Evolutionary conservation across 306 rosid genomes (phyloP), one percentile per base, ranked within the genome.

Genomic region (Biancaea sappan): DNA sequence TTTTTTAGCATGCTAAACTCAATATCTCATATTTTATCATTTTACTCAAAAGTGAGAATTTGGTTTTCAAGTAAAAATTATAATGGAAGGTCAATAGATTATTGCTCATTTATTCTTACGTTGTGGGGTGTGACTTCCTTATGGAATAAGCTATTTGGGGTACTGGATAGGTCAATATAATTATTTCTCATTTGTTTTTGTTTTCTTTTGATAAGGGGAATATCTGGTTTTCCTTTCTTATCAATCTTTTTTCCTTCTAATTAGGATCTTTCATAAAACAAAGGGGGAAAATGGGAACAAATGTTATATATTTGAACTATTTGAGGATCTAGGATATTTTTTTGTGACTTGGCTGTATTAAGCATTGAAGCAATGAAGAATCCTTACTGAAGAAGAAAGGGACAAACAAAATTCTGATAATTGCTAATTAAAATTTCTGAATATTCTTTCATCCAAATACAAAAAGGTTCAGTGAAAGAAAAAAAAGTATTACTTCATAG

Each of bases 391-490:
- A 60, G 60, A 37, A 44, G 35, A 61, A 69, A 11, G 32, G 56
- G 63, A 65, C 24, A 48, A 16, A 15, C 32, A 65, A 48, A 16
- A 40, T n/a, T 69, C 56, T 46, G 71, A 64, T 64, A 50, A 41
- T 46, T 66, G 67, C 56, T 73, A 37, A 53, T 32, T 78, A 25
- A 69, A 62, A 19, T 35, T 35, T 82, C 44, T 74, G 61, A 46
- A 63, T 48, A 61, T 19, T 35, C 18, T 63, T 68, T 62, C 41
- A 56, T 38, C 16, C 31, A 11, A 79, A 61, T 22, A 64, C 35
- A 11, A 69, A 69, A 31, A 31, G 18, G 18, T 26, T 63, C 43
- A 59, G 10, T 26, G 16, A 37, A 6, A 48, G 32, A 21, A 25
- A 50, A 57, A 4, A 62, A 44, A 4, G n/a, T 37, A 46, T 75